phyloP scores from a whole-genome alignment of 768 basidiomycete species.

The Mycena crocata region DNA sequence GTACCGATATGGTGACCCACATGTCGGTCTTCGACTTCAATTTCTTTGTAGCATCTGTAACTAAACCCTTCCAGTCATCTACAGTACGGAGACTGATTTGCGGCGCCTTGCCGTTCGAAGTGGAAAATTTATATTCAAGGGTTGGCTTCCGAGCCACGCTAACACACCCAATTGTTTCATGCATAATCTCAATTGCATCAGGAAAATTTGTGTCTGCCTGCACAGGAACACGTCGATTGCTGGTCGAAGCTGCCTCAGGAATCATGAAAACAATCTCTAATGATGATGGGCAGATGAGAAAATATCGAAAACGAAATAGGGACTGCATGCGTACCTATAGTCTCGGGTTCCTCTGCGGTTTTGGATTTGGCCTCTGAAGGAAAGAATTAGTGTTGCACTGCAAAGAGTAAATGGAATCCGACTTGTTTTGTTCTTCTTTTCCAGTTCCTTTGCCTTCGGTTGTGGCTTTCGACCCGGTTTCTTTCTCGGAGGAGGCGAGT shows the following conservation, averaged over 20 bases:
- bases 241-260: background rate
- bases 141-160: slow-evolving; percentile 1
- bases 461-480: no score
- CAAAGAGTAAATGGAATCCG: no score
- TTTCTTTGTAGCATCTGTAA: background rate
- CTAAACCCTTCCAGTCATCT: slow-evolving; percentile 2
- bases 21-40: background rate
- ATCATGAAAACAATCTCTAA: slow-evolving; percentile 15
- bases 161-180: slow-evolving; percentile 13
- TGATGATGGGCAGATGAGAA: no score
- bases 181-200: slow-evolving; percentile 4
- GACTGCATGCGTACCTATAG: no score
- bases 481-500: no score
- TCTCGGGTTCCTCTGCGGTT: no score
- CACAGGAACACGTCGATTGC: background rate
- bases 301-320: no score
- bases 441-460: no score
- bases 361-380: no score
- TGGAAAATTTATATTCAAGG: slow-evolving; percentile 6
- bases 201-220: background rate
- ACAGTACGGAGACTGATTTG: background rate
- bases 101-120: background rate
- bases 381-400: no score
- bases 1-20: background rate
- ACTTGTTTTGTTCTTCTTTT: no score